Percentiles rank a stretch among this genome's conserved stretches.
These are phyloP conservation scores for Sporothrix phasma DNA, from an alignment of 2,329 filamentous ascomycete genomes.

Conservation along the genomic window DNA sequence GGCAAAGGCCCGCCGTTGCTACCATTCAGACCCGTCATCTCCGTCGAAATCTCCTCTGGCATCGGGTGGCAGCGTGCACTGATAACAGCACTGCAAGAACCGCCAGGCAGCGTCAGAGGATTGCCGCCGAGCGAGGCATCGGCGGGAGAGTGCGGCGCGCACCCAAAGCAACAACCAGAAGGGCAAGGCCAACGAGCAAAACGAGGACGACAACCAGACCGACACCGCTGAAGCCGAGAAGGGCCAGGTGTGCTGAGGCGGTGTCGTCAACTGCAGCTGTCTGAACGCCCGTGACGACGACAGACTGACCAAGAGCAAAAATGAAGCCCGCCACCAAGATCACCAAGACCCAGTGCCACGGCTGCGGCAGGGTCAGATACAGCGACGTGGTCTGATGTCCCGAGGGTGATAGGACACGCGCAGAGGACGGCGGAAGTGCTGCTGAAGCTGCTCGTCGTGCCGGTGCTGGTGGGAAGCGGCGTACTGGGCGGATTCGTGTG, in stretches of 20 bases:
- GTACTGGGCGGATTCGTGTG: slow-evolving; percentile 39
- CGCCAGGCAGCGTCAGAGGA: slow-evolving; percentile 38
- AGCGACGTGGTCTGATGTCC: slow-evolving; percentile 39
- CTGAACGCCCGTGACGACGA: slow-evolving; percentile 25
- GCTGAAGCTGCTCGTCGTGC: slow-evolving; percentile 2
- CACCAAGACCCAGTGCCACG: slow-evolving; percentile 36
- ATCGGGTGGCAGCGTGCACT: slow-evolving; percentile 38
- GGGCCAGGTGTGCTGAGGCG: slow-evolving; percentile 21
- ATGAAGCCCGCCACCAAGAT: slow-evolving; percentile 34
- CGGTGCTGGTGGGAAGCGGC: not conserved
- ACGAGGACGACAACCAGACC: slow-evolving; percentile 34
- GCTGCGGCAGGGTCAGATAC: slow-evolving; percentile 40
- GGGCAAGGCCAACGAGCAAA: slow-evolving; percentile 29
- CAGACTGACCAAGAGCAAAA: slow-evolving; percentile 37
- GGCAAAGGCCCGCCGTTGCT: slow-evolving; percentile 10
- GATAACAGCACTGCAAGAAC: slow-evolving; percentile 43
- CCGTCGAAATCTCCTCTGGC: slow-evolving; percentile 19
- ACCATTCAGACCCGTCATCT: slow-evolving; percentile 16
- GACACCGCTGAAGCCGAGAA: slow-evolving; percentile 34
- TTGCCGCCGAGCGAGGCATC: slow-evolving; percentile 27
- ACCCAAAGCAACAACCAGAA: slow-evolving; percentile 30
- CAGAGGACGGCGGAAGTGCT: slow-evolving; percentile 27
- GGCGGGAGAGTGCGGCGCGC: slow-evolving; percentile 31
- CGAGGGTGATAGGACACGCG: slow-evolving; percentile 36
- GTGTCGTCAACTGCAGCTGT: slow-evolving; percentile 4